Percentiles rank a stretch among this genome's conserved stretches.
Conservation (phyloP, 768 basidiomycete genomes). For the Russula virescens region DNA sequence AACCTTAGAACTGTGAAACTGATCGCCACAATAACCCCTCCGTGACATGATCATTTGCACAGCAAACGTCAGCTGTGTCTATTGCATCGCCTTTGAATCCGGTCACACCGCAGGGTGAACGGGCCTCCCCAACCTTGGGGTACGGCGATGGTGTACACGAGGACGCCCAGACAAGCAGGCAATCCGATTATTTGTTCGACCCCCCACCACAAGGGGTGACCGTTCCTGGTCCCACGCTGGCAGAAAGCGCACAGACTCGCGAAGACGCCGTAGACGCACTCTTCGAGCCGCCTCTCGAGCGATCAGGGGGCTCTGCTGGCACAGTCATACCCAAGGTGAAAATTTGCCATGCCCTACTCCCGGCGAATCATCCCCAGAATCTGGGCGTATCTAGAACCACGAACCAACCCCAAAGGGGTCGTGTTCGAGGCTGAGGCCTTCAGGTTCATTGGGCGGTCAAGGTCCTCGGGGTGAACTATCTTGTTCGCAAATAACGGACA, state of each 20-base stretch:
- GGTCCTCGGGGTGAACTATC: not conserved
- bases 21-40: too few relatives aligned
- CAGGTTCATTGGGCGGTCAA: not conserved
- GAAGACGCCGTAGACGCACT: conserved; percentile 11
- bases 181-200: conserved; percentile 7
- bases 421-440: conserved; percentile 2
- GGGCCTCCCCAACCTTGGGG: not conserved
- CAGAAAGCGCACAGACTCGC: conserved; percentile 12
- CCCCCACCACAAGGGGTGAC: not conserved
- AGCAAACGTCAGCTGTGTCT: not conserved
- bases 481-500: not conserved
- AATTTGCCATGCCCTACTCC: not conserved
- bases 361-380: not conserved
- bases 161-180: conserved; percentile 4
- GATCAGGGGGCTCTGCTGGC: not conserved
- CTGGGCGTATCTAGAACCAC: not conserved
- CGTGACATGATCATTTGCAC: not conserved
- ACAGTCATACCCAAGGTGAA: conserved; percentile 6
- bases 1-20: too few relatives aligned
- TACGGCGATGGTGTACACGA: not conserved
- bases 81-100: not conserved
- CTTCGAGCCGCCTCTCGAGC: conserved; percentile 1
- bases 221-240: not conserved
- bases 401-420: not conserved
- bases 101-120: not conserved